Conservation (phyloP, 768 basidiomycete genomes). For the Podaxis sp. region DNA sequence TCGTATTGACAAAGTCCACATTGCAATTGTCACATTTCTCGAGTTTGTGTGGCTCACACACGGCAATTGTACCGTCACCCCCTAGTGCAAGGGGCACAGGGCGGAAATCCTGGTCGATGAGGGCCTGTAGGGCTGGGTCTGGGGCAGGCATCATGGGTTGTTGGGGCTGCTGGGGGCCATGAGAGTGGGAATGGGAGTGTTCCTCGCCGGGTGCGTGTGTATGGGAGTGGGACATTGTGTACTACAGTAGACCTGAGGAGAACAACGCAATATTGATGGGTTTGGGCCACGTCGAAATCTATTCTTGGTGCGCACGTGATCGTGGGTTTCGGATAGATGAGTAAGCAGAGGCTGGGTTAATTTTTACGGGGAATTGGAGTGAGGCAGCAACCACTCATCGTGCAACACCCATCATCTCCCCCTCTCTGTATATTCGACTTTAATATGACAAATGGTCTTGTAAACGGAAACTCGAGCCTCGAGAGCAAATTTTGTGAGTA, state of each 20-base stretch:
- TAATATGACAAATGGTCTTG: constrained; percentile 91
- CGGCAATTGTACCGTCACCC: constrained; percentile 49
- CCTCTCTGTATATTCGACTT: constrained; percentile 20
- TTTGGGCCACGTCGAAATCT: constrained; percentile 4
- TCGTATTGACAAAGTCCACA: constrained; percentile 71
- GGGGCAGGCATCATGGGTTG: constrained; percentile 46
- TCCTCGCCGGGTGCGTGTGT: constrained; percentile 58
- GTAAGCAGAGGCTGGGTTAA: constrained; percentile 11
- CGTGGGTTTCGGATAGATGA: constrained; percentile 12
- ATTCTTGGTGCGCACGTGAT: constrained; percentile 10
- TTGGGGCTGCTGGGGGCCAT: constrained; percentile 39
- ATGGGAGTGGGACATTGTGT: constrained; percentile 63
- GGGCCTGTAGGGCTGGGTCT: constrained; percentile 71
- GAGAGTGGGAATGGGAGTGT: constrained; percentile 49
- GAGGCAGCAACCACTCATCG: constrained; percentile 6
- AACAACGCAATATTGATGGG: neutral
- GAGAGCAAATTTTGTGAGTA: constrained; percentile 73
- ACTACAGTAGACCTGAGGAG: neutral
- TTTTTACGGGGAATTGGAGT: constrained; percentile 6
- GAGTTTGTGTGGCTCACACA: constrained; percentile 65
- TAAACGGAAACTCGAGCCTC: constrained; percentile 72
- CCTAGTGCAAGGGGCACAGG: constrained; percentile 56
- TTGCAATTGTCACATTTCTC: constrained; percentile 76
- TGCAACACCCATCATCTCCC: constrained; percentile 26
- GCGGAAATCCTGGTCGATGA: constrained; percentile 71